phyloP scores from a whole-genome alignment of 495 filamentous ascomycete species.

The Jackrogersella minutella region DNA sequence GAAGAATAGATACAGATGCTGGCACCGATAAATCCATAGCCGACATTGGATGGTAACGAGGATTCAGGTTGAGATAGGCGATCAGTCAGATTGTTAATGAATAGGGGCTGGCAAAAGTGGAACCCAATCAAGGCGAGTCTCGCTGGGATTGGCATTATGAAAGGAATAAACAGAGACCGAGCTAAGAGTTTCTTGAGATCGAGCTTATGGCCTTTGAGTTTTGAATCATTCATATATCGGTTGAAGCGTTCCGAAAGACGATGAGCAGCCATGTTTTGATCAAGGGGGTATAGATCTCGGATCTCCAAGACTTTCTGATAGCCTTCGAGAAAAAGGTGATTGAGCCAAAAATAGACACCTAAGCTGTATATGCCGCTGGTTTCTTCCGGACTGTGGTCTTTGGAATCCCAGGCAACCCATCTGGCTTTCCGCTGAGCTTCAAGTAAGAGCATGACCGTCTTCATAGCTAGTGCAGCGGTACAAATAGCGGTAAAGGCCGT shows the following conservation, averaged over 20 bases:
- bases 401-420: constrained; percentile 48
- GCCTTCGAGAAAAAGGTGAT: constrained; percentile 59
- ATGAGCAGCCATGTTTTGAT: constrained; percentile 52
- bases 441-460: constrained; percentile 56
- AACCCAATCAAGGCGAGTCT: constrained; percentile 65
- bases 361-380: constrained; percentile 64
- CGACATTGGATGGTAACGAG: constrained; percentile 44
- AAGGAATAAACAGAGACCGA: constrained; percentile 35
- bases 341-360: constrained; percentile 69
- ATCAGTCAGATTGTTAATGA: constrained; percentile 60
- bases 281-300: constrained; percentile 51
- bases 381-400: constrained; percentile 62
- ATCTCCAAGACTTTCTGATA: constrained; percentile 50
- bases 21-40: constrained; percentile 72
- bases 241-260: constrained; percentile 50
- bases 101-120: constrained; percentile 69
- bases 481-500: constrained; percentile 48
- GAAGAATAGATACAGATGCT: constrained; percentile 67
- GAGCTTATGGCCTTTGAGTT: constrained; percentile 33
- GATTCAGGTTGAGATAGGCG: constrained; percentile 26
- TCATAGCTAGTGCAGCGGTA: constrained; percentile 55
- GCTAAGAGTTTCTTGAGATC: constrained; percentile 21
- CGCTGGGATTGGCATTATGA: constrained; percentile 60
- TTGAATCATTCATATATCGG: constrained; percentile 40
- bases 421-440: constrained; percentile 63